Base-by-base conservation (phyloP, 139 green algal species). In the Micractinium conductrix region DNA sequence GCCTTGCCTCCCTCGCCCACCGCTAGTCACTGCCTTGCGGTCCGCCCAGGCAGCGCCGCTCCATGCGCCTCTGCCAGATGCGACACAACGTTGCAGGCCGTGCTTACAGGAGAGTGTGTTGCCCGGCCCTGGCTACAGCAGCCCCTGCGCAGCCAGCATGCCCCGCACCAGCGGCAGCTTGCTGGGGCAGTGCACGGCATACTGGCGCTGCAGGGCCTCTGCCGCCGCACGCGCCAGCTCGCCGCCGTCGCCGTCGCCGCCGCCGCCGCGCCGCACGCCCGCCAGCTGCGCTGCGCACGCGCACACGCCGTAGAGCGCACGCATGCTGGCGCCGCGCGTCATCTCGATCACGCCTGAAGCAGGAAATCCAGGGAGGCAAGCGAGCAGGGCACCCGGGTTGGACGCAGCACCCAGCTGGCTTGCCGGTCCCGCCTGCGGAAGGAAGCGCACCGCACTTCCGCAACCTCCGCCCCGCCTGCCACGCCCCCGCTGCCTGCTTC, bases 291-390 rank as follows among this genome's bases (percentile, higher is more conserved):
- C 86, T 19, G 79, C n/a, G 79, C 67, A 86, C 2, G 81, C 79
- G 26, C 84, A 89, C 16, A 93, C 68, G 40, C 93, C 93, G 65
- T 91, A 92, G 67, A 95, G 85, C 4, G 92, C 92, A 1, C 87
- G 85, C 40, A 81, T 7, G 67, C 87, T 90, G 1, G 62, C 30
- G 2, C 90, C 91, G 26, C 78, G 62, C 5, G 85, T 92, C 62
- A 95, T 83, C 84, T 95, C 87, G 28, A 98, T 63, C 6, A 93
- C 93, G 72, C 92, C 93, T 55, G 88, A 78, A 50, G 7, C 30
- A 48, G 33, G 30, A 9, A 79, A 40, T 79, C 12, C 68, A 75
- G 68, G 37, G 30, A 48, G 74, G 33, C 76, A 50, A 26, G n/a
- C 22, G 33, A 8, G 12, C 74, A 45, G 7, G 4, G 19, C 74